These are phyloP conservation scores for Deuterostichococcus epilithicus DNA, from an alignment of 139 green algal species.

Conservation along the genomic window DNA sequence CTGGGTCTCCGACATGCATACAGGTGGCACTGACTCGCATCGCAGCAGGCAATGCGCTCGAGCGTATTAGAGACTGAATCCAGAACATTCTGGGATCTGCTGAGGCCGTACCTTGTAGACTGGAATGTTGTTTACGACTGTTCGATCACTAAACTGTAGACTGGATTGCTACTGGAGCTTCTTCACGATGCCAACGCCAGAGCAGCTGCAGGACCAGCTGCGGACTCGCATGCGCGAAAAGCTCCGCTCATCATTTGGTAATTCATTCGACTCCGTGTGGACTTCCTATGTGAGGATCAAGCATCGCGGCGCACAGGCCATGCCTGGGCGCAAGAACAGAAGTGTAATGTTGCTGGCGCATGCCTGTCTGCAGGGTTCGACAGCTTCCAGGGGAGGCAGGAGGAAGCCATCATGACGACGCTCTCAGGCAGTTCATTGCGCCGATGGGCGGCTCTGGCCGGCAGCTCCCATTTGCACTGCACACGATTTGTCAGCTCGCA, in stretches of 20 bases:
- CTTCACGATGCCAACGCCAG: not conserved
- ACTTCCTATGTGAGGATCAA: too few species aligned
- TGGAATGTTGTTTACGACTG: too few species aligned
- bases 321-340: not conserved
- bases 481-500: not conserved
- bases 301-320: not conserved
- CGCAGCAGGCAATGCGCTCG: too few species aligned
- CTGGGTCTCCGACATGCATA: too few species aligned
- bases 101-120: too few species aligned
- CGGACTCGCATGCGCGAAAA: not conserved
- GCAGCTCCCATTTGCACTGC: conserved; percentile 19
- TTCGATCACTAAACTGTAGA: too few species aligned
- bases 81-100: too few species aligned
- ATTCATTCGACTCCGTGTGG: not conserved
- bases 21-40: too few species aligned
- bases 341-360: too few species aligned
- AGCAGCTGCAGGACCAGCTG: not conserved
- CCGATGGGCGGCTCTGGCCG: conserved; percentile 27
- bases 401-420: conserved; percentile 8
- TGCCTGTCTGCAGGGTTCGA: not conserved
- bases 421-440: conserved; percentile 27
- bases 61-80: too few species aligned
- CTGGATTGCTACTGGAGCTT: too few species aligned
- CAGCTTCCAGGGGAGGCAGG: conserved; percentile 15
- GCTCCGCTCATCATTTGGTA: not conserved